These are phyloP conservation scores for Lichtheimia ornata DNA, from an alignment of 371 early-diverging fungal genomes.

Conservation along the genomic window DNA sequence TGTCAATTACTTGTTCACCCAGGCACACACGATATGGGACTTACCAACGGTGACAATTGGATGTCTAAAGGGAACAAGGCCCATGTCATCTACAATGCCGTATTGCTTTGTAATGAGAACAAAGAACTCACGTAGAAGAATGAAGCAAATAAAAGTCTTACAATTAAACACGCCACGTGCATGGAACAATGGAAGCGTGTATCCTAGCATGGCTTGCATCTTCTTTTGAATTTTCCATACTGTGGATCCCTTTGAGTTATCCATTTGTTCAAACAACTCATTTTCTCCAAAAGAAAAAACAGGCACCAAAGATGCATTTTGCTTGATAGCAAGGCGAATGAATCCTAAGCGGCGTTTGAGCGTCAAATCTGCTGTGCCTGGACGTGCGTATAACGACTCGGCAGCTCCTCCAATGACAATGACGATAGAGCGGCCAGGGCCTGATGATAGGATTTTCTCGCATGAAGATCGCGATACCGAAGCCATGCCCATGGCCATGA, in stretches of 20 bases:
- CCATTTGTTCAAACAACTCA: constrained; percentile 70
- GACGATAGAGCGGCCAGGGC: constrained; percentile 74
- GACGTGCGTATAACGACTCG: constrained; percentile 71
- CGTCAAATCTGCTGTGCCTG: constrained; percentile 65
- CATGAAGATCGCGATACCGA: constrained; percentile 76
- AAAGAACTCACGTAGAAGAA: too few species aligned
- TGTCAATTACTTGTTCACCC: neutral
- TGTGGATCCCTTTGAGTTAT: constrained; percentile 52
- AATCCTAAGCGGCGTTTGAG: constrained; percentile 77
- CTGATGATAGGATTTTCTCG: constrained; percentile 68
- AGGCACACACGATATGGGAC: neutral
- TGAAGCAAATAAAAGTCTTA: constrained; percentile 25
- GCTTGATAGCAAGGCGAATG: constrained; percentile 75
- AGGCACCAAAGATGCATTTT: constrained; percentile 70
- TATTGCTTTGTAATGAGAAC: too few species aligned
- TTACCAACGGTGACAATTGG: constrained; percentile 54
- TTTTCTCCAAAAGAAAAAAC: constrained; percentile 84
- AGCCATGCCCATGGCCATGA: constrained; percentile 68
- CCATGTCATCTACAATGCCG: constrained; percentile 41
- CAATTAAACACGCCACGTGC: constrained; percentile 78
- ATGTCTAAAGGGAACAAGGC: constrained; percentile 60
- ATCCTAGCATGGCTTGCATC: constrained; percentile 61
- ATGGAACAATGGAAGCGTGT: constrained; percentile 72
- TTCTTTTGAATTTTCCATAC: constrained; percentile 58
- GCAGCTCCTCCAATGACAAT: constrained; percentile 83